Evolutionary conservation across 768 basidiomycete genomes (phyloP), one percentile per base, ranked within the genome.

Genomic region (Phylloporus sp.): DNA sequence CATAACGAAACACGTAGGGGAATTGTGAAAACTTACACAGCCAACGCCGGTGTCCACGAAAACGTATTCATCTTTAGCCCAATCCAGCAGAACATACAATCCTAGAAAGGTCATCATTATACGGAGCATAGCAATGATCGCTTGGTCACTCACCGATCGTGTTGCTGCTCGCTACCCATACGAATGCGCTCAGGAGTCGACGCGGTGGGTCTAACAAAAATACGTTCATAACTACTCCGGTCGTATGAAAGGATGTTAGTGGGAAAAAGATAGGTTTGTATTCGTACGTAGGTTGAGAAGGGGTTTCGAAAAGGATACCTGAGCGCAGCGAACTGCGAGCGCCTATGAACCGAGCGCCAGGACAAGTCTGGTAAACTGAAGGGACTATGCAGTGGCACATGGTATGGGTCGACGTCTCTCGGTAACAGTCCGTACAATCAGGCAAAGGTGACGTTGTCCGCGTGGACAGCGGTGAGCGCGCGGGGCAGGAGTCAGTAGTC

Each of bases 211-310:
- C 84, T 23, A 87, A 73, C 20, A 87, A 70, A 58, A 86, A 87
- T 21, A 87, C 79, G 53, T 86, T 86, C 82, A 86, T 85, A 11
- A 86, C 84, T 11, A 81, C 76, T 4, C 84, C 84, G 0, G 73
- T 71, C 0, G 80, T 84, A 52, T 75, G 75, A 56, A 86, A 86
- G 10, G 74, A 71, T 15, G 81, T 77, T n/a, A 84, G 73, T 39
- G 71, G 74, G 9, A 74, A 76, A 56, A 86, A 86, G 2, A 67
- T 46, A 1, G 84, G 84, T 18, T 68, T 56, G 9, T 44, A 35
- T 38, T 60, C 59, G 7, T 33, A 29, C 5, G 18, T 28, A 21
- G 44, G 32, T 9, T 55, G 59, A 4, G 37, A 47, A 15, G 45
- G 17, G 5, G 40, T 20, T 29, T 62, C 62, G 13, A 51, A 43